A percentile compares a stretch with the other conserved stretches of the same genome.
phyloP scores from a whole-genome alignment of 495 filamentous ascomycete genomes.

The Podospora tetraspora region DNA sequence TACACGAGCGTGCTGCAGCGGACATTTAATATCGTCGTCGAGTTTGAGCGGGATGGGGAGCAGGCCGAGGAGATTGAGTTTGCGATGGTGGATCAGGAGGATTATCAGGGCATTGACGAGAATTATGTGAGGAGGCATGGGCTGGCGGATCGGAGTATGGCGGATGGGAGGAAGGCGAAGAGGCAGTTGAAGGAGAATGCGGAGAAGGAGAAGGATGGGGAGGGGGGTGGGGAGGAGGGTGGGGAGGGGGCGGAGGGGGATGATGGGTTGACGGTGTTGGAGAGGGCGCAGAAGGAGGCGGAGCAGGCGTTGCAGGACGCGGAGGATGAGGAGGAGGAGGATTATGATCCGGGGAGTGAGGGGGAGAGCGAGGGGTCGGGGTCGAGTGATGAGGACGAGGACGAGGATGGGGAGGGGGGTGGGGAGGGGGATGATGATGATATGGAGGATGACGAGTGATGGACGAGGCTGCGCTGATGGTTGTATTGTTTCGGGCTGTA shows the following conservation, averaged over 20 bases:
- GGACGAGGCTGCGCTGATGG: not conserved
- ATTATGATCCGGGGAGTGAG: constrained; percentile 78
- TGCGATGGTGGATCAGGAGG: constrained; percentile 79
- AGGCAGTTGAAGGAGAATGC: constrained; percentile 43
- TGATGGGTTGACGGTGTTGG: constrained; percentile 59
- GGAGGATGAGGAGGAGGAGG: constrained; percentile 84
- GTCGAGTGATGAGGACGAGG: constrained; percentile 42
- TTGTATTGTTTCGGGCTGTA: not conserved
- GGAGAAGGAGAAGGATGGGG: constrained; percentile 44
- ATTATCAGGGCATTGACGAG: constrained; percentile 75
- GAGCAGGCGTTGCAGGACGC: constrained; percentile 54
- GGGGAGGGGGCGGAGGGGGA: constrained; percentile 50
- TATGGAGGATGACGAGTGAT: constrained; percentile 12
- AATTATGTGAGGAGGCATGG: constrained; percentile 71
- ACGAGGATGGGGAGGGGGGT: constrained; percentile 44
- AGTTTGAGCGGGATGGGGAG: constrained; percentile 43
- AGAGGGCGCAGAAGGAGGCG: constrained; percentile 49
- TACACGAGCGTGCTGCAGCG: constrained; percentile 87
- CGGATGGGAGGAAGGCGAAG: constrained; percentile 81
- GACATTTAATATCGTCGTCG: constrained; percentile 87
- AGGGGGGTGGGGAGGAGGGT: constrained; percentile 54
- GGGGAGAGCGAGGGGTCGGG: constrained; percentile 68
- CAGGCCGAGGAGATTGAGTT: constrained; percentile 71
- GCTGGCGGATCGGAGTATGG: constrained; percentile 88
- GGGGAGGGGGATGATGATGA: constrained; percentile 25